Evolutionary conservation across 345 rosid species (phyloP), one percentile per base, ranked within the genome.

Genomic region (Bruguiera gymnorhiza): DNA sequence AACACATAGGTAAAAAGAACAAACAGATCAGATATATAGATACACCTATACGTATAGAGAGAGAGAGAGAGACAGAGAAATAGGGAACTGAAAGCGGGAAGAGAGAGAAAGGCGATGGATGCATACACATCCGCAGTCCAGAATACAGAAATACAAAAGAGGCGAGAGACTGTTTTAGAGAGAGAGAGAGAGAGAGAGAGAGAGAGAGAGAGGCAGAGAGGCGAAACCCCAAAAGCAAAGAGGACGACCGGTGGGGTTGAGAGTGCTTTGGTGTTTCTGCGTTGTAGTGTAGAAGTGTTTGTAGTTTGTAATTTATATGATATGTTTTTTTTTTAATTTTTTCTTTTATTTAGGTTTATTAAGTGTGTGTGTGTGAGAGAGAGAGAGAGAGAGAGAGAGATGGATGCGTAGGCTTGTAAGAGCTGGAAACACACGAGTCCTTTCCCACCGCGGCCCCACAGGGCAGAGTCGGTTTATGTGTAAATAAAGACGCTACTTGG

Each of bases 171-270:
- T 6, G 60, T 21, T 55, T 73, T 71, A 69, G 60, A 70, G 65
- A 66, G 60, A 66, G 63, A 43, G 34, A 50, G 24, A 62, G 60
- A 66, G 63, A 43, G 34, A 50, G 24, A 73, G 60, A 63, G 77
- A 69, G 34, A 23, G 34, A 50, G 59, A 52, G 65, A 62, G 60
- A 26, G 29, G 2, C 2, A 73, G 57, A 63, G 77, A 69, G 34
- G 75, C 79, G 78, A 83, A 84, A 78, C 83, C 85, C 84, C 76
- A 56, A 75, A 75, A 74, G 78, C 74, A 60, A 63, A 68, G 70
- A 66, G 52, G 52, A 16, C 13, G 67, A 64, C 67, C 7, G 21
- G 31, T 1, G 58, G 37, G 50, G 65, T 11, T 15, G 50, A 13
- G 50, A 43, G 18, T 43, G 18, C 18, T 43, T 43, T 43, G 46